Evolutionary conservation across 2,329 filamentous ascomycete species (phyloP).

Genomic region (Clathrospora elynae): DNA sequence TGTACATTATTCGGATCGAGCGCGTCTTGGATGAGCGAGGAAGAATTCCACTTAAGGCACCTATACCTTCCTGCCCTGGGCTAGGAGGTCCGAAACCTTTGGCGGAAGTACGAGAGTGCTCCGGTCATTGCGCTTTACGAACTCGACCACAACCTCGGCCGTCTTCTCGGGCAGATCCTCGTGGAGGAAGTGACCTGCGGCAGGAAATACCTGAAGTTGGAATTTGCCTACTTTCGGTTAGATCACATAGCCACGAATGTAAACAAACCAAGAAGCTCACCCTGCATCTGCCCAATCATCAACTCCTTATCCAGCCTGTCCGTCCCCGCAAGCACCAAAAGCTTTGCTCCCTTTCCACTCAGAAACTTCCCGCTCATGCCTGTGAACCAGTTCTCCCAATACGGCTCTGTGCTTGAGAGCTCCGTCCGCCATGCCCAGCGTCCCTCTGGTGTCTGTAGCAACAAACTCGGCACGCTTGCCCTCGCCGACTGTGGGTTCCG

Average conservation of each 20-base stretch:
- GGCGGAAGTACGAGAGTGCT: constrained; percentile 84
- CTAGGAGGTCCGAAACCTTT: constrained; percentile 69
- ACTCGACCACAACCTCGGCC: constrained; percentile 82
- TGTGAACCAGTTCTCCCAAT: constrained; percentile 93
- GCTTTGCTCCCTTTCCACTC: constrained; percentile 77
- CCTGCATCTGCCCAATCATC: constrained; percentile 97
- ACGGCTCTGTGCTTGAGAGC: constrained; percentile 79
- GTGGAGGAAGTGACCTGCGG: constrained; percentile 95
- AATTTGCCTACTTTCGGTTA: constrained; percentile 73
- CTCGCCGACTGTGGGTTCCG: constrained; percentile 82
- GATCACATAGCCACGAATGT: constrained; percentile 12
- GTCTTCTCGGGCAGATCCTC: constrained; percentile 93
- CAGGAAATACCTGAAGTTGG: constrained; percentile 89
- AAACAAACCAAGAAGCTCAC: constrained; percentile 52
- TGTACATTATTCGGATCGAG: background rate
- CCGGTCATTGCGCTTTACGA: constrained; percentile 88
- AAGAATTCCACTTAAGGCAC: background rate
- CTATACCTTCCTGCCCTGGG: constrained; percentile 57
- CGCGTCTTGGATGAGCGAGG: background rate
- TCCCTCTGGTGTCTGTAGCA: constrained; percentile 56
- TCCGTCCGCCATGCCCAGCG: constrained; percentile 85
- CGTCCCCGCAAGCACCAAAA: constrained; percentile 84
- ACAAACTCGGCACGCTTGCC: constrained; percentile 81
- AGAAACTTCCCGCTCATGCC: constrained; percentile 90
- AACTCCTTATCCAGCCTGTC: constrained; percentile 89